Evolutionary conservation across 257 asterid species (phyloP).

Genomic region (Jaltomata sinuosa): DNA sequence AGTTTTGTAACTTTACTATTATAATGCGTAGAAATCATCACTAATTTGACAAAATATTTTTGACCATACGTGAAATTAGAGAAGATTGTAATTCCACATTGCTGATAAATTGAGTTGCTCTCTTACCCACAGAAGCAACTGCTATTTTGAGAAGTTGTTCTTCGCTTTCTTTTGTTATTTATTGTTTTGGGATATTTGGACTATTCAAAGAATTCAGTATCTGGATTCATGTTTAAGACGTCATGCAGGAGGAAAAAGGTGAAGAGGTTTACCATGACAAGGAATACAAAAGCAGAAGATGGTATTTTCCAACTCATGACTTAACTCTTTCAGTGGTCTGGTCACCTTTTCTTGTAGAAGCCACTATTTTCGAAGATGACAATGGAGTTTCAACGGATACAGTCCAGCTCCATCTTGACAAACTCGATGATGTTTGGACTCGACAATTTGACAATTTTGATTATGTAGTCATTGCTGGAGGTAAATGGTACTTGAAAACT

Average conservation of each 20-base stretch:
- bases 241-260: slow-evolving; percentile 52
- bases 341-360: slow-evolving; percentile 76
- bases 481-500: slow-evolving; percentile 60
- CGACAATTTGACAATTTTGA: slow-evolving; percentile 35
- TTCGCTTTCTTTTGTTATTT: not conserved
- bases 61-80: not conserved
- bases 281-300: slow-evolving; percentile 44
- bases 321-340: slow-evolving; percentile 52
- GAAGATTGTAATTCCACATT: not conserved
- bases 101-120: not conserved
- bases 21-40: too few relatives aligned
- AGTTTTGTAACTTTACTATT: not conserved
- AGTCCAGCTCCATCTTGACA: slow-evolving; percentile 53
- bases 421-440: slow-evolving; percentile 58
- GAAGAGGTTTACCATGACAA: slow-evolving; percentile 59
- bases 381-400: slow-evolving; percentile 61
- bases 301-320: slow-evolving; percentile 61
- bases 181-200: not conserved
- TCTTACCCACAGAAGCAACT: not conserved
- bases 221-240: not conserved
- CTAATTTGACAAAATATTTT: not conserved
- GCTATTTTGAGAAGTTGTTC: not conserved
- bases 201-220: not conserved
- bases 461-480: slow-evolving; percentile 47
- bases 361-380: slow-evolving; percentile 45